phyloP scores from a whole-genome alignment of 176 grass and related monocot genomes.

The Ampelocalamus luodianensis region DNA sequence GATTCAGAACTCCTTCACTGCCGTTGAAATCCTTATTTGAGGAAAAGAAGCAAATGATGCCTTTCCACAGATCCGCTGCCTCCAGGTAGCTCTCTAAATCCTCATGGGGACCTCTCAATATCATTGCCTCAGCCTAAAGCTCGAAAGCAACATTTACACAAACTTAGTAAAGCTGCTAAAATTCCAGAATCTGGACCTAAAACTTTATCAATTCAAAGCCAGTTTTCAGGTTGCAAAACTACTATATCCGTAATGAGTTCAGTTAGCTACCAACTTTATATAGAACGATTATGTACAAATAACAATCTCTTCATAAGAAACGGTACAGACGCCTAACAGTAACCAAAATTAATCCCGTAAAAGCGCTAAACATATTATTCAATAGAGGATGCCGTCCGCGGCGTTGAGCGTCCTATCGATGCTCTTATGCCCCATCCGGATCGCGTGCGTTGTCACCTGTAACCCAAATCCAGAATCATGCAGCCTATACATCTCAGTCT shows the following conservation, averaged over 20 bases:
- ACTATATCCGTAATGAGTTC: neutral
- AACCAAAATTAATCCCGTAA: neutral
- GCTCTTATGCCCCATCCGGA: no score
- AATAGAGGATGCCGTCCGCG: no score
- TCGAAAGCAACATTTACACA: neutral
- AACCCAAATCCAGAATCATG: no score
- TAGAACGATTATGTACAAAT: neutral
- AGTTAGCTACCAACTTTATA: neutral
- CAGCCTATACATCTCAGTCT: no score
- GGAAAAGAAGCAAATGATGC: neutral
- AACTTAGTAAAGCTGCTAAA: neutral
- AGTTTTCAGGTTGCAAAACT: neutral
- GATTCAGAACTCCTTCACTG: no score
- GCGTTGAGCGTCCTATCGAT: no score
- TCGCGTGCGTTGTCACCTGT: no score
- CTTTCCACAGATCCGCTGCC: slow-evolving; percentile 78
- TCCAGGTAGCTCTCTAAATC: slow-evolving; percentile 87
- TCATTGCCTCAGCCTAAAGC: slow-evolving; percentile 70
- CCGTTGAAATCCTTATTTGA: no score
- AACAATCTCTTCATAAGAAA: slow-evolving; percentile 12
- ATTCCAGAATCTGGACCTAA: neutral
- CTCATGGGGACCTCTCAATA: slow-evolving; percentile 83
- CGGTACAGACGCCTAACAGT: neutral
- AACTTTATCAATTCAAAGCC: neutral
- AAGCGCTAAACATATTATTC: neutral